A percentile compares a stretch with the other conserved stretches of the same genome.
phyloP scores from a whole-genome alignment of 345 rosid species.

The Salix suchowensis region DNA sequence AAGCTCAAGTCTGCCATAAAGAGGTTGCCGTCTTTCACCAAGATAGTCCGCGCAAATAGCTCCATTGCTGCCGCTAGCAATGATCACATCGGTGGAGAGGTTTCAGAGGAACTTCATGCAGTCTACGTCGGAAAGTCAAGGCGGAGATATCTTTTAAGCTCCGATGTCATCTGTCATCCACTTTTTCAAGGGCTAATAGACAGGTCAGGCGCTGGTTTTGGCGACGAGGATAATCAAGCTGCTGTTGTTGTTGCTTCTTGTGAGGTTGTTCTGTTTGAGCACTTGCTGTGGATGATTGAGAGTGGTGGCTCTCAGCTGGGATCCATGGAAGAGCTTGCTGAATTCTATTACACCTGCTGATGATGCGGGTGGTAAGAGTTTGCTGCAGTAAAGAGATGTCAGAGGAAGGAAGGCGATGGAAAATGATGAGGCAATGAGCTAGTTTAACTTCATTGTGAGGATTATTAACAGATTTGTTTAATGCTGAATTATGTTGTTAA shows the following conservation, averaged over 20 bases:
- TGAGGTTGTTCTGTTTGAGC: constrained; percentile 92
- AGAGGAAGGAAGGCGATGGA: not conserved
- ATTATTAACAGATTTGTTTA: not conserved
- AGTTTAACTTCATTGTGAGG: not conserved
- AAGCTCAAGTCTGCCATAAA: constrained; percentile 89
- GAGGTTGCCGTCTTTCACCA: constrained; percentile 74
- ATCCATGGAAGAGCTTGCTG: constrained; percentile 66
- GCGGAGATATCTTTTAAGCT: constrained; percentile 57
- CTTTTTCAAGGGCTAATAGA: constrained; percentile 69
- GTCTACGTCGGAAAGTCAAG: constrained; percentile 88
- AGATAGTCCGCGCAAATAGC: constrained; percentile 31
- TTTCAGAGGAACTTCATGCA: constrained; percentile 35
- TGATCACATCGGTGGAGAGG: not conserved
- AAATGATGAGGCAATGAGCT: not conserved
- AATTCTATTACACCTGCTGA: constrained; percentile 59
- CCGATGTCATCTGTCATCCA: constrained; percentile 65
- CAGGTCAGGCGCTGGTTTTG: constrained; percentile 37
- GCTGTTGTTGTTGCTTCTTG: constrained; percentile 50
- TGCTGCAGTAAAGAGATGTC: not conserved
- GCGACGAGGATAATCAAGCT: constrained; percentile 19
- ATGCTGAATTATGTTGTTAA: not conserved
- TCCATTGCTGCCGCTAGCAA: constrained; percentile 6
- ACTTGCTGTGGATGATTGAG: constrained; percentile 90
- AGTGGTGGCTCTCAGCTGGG: constrained; percentile 46
- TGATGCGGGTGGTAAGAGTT: not conserved